Base-by-base conservation (phyloP, 2,329 filamentous ascomycete genomes). In the Cercospora zeina region DNA sequence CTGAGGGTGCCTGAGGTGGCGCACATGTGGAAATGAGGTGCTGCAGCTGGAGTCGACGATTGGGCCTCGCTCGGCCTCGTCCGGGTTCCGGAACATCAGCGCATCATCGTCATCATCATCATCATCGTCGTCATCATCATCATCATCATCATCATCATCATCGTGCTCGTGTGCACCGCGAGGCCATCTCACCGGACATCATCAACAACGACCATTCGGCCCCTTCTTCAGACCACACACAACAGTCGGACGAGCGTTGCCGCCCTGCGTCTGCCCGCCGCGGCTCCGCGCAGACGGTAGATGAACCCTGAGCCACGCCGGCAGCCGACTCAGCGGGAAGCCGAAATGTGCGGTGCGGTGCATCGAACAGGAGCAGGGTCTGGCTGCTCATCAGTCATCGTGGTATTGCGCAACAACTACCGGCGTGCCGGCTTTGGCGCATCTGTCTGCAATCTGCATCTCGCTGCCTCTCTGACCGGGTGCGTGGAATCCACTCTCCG, bases 251-350 rank as follows among this genome's bases (percentile, higher is more conserved):
- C 49, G 49, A 31, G 16, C 49, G 49, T 53, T 53, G 49, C n/a
- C 30, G 49, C 49, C 49, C 49, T 53, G 49, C 49, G 49, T 34
- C 49, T 16, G 27, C 30, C 30, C 49, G 19, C 42, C 42, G 42
- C 31, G 49, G 27, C 30, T 53, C 27, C 11, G 14, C n/a, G 27
- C 8, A 11, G 31, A 33, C 49, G 27, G 31, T 34, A 4, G 49
- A 14, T 14, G 27, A 27, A 33, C 42, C 13, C 42, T 34, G 49
- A 34, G 27, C 27, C 49, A 53, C 14, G 16, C 27, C 27, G 31
- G 49, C 49, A 33, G 19, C n/a, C 4, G n/a, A 11, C 10, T 8
- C 30, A 53, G 49, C 30, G 19, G 27, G 49, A 49, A 49, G 42
- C 42, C 42, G 42, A 49, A 49, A 49, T 49, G 42, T 21, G n/a